These are phyloP conservation scores for Tricholoma terreum DNA, from an alignment of 768 basidiomycete species.

Conservation along the genomic window DNA sequence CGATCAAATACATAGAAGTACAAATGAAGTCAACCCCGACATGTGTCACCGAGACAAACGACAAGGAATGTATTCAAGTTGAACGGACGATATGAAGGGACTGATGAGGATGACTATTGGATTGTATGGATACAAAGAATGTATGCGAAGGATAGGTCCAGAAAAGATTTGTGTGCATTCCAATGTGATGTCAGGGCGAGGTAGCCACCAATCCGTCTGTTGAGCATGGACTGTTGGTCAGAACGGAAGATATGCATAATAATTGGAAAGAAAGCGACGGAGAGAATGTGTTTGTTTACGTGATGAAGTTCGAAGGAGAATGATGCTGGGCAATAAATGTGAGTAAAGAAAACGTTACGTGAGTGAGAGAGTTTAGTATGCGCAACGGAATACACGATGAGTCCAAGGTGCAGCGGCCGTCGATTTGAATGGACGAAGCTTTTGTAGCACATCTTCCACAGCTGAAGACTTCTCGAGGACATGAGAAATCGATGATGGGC, in stretches of 20 bases:
- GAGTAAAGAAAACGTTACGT: neutral
- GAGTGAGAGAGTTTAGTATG: neutral
- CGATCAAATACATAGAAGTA: neutral
- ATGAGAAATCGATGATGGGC: conserved; percentile 56
- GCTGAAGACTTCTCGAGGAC: conserved; percentile 41
- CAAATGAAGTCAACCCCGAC: neutral
- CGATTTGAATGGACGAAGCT: conserved; percentile 36
- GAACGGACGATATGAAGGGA: neutral
- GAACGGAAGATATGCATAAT: neutral
- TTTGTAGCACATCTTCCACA: conserved; percentile 46
- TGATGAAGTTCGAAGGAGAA: neutral
- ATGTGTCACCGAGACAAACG: neutral
- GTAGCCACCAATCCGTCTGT: neutral
- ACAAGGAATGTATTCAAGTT: neutral
- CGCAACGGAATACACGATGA: neutral
- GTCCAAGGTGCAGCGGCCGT: neutral
- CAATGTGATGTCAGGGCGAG: neutral
- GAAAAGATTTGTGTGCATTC: conserved; percentile 5
- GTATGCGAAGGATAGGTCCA: conserved; percentile 5
- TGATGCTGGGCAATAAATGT: conserved; percentile 5
- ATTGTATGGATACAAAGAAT: conserved; percentile 15
- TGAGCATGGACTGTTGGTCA: neutral
- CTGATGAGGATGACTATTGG: conserved; percentile 5
- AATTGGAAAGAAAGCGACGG: neutral
- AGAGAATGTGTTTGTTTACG: neutral